phyloP scores from a whole-genome alignment of 1,284 basidiomycete genomes.

The Somion occarium region DNA sequence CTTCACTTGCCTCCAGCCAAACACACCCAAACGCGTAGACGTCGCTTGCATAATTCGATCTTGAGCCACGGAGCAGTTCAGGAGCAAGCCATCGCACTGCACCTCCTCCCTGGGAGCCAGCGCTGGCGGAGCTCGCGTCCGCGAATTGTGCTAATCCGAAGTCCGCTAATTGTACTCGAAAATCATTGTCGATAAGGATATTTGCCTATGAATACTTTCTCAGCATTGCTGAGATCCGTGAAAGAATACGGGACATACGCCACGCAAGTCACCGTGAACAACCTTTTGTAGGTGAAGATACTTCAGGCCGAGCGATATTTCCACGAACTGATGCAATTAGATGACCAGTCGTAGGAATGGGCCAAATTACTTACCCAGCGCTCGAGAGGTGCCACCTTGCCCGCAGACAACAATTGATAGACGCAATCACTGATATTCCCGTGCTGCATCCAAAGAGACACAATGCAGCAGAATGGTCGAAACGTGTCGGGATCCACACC shows the following conservation, averaged over 20 bases:
- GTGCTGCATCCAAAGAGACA: slow-evolving; percentile 2
- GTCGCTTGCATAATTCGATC: slow-evolving; percentile 22
- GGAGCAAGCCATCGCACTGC: slow-evolving; percentile 8
- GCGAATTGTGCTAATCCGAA: slow-evolving; percentile 39
- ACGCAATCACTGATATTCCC: slow-evolving; percentile 4
- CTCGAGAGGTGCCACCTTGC: not conserved
- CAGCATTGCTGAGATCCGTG: not conserved
- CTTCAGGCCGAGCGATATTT: slow-evolving; percentile 3
- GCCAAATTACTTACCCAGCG: slow-evolving; percentile 5
- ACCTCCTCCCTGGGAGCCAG: slow-evolving; percentile 3
- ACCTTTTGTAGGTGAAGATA: slow-evolving; percentile 18
- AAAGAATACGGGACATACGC: slow-evolving; percentile 28
- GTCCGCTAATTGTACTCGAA: slow-evolving; percentile 49
- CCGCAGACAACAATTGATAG: not conserved
- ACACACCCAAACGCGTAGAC: slow-evolving; percentile 26
- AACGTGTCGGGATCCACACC: slow-evolving; percentile 5
- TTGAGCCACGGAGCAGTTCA: slow-evolving; percentile 1
- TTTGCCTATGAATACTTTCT: slow-evolving; percentile 36
- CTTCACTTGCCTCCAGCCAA: slow-evolving; percentile 20
- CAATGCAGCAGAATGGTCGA: not conserved
- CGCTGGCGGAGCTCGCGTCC: not conserved
- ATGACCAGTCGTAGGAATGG: no score
- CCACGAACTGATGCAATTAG: not conserved
- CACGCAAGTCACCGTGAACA: slow-evolving; percentile 51
- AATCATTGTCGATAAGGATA: slow-evolving; percentile 41